A percentile compares a stretch with the other conserved stretches of the same genome.
phyloP scores from a whole-genome alignment of 768 basidiomycete genomes.

The Kwoniella botswanensis region DNA sequence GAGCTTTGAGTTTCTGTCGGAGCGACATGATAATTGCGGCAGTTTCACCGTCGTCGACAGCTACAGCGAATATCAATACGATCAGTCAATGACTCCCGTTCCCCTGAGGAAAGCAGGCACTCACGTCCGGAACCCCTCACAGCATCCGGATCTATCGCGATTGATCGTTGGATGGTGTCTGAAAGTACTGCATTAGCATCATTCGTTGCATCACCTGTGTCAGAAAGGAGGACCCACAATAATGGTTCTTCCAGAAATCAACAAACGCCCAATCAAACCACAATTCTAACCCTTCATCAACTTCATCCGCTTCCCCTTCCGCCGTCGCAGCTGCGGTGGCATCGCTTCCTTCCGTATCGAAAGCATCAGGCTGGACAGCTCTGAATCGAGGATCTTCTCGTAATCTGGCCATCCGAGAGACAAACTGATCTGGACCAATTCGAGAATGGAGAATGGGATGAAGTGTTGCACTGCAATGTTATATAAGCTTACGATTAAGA shows the following conservation, averaged over 20 bases:
- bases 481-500: background rate
- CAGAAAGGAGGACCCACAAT: constrained; percentile 67
- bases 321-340: constrained; percentile 27
- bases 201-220: constrained; percentile 1
- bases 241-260: constrained; percentile 98
- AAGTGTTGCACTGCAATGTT: constrained; percentile 70
- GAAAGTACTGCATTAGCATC: constrained; percentile 4
- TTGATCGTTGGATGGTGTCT: constrained; percentile 61
- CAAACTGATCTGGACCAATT: constrained; percentile 84
- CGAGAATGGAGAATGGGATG: constrained; percentile 82
- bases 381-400: constrained; percentile 94
- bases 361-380: constrained; percentile 79
- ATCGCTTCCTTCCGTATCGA: constrained; percentile 63
- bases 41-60: constrained; percentile 73
- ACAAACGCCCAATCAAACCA: constrained; percentile 99
- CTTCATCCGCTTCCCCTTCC: constrained; percentile 61
- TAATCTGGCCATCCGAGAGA: constrained; percentile 81
- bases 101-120: constrained; percentile 2
- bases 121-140: constrained; percentile 52
- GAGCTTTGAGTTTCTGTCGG: constrained; percentile 78
- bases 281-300: constrained; percentile 70
- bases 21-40: constrained; percentile 81
- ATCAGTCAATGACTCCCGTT: background rate
- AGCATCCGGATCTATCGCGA: constrained; percentile 60
- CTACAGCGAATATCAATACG: constrained; percentile 1